Conservation (phyloP, 2,329 filamentous ascomycete genomes). For the Chlorencoelia australis region DNA sequence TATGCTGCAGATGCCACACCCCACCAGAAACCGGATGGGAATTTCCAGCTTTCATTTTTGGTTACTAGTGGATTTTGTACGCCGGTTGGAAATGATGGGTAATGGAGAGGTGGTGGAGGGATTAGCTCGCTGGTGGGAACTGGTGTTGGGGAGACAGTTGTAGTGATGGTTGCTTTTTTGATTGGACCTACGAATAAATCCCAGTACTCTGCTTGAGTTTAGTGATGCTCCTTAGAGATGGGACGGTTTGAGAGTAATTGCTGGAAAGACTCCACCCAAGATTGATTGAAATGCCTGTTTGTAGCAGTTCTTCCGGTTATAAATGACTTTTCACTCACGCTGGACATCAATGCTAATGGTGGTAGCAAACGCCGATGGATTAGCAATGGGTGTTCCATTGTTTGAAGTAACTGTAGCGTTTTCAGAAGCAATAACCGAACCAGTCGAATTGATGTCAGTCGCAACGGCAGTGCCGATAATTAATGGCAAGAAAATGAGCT, state of each 20-base stretch:
- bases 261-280: not conserved
- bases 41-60: constrained; percentile 21
- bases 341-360: constrained; percentile 12
- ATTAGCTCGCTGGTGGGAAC: constrained; percentile 18
- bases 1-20: constrained; percentile 39
- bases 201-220: constrained; percentile 20
- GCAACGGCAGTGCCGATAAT: not conserved
- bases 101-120: constrained; percentile 18
- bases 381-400: constrained; percentile 1
- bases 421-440: not conserved
- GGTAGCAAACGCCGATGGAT: constrained; percentile 13
- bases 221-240: constrained; percentile 7
- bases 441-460: not conserved
- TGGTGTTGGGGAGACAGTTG: constrained; percentile 18
- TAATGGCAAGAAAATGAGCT: constrained; percentile 1
- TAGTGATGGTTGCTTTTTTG: constrained; percentile 15
- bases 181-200: constrained; percentile 20
- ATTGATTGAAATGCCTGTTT: not conserved
- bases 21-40: constrained; percentile 32
- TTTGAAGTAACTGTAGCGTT: not conserved
- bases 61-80: constrained; percentile 9
- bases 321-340: too few species aligned
- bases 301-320: too few species aligned
- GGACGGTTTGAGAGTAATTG: not conserved
- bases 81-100: constrained; percentile 11